Base-by-base conservation (phyloP, 1,284 basidiomycete species). In the Mycena sp. region DNA sequence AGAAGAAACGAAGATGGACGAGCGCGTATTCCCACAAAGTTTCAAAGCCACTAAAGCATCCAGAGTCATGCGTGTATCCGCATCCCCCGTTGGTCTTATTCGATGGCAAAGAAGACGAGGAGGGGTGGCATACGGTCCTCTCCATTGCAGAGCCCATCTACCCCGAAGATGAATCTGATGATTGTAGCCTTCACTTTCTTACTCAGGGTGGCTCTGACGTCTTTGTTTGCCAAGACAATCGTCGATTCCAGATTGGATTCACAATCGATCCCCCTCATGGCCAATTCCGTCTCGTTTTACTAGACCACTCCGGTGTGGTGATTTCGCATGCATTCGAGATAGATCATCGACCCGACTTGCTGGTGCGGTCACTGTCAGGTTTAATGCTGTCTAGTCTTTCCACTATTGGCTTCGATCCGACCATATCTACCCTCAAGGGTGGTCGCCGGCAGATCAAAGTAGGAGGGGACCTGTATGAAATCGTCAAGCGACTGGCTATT, bases 201-300 rank as follows among this genome's bases (percentile, higher is more conserved):
- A 52, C 55, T n/a, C 49, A 58, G 43, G 43, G 46, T 17, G 64
- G 48, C 4, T 52, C 55, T 3, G 41, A 62, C 44, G 35, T 21
- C n/a, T 63, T 65, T n/a, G 51, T 45, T 37, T 49, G 49, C 30
- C 64, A 65, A 35, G 59, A 58, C 11, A 49, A 58, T 41, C 53
- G 64, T 14, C 60, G 51, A 5, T 63, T 65, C 55, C 55, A 58
- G 32, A 35, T 65, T 41, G n/a, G 49, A 21, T 30, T 65, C 10
- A 54, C 51, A 16, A 41, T 65, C 29, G 32, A 35, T 7, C 32
- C 32, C 14, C 30, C 55, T 37, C 30, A 29, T 9, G 44, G 44
- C 25, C 9, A 14, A 32, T 16, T 48, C 5, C 60, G 55, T 12
- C 35, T 65, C 23, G 59, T 51, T 17, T 35, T 53, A 25, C 29